Base-by-base conservation (phyloP, 2,329 filamentous ascomycete genomes). In the Xylariaceae sp. region DNA sequence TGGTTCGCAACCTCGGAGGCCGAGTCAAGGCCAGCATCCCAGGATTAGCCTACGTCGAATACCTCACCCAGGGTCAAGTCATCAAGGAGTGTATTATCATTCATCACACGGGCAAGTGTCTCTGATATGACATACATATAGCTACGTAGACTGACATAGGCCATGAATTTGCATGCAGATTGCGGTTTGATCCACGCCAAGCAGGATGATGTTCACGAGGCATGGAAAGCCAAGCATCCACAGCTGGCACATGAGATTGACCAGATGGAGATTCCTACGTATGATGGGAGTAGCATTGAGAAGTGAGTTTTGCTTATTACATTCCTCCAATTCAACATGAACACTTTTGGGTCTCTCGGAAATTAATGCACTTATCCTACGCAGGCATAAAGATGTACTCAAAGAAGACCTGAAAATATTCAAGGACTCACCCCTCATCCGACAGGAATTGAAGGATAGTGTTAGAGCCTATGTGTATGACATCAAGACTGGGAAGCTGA, bases 401-500 rank as follows among this genome's bases (percentile, higher is more conserved):
- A n/a, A 12, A n/a, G n/a, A 24, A 36, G 46, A 37, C 33, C 2
- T 37, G 4, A 23, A 49, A 28, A 3, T 17, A 11, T 26, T 49
- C 12, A 37, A 36, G 19, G 31, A 36, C 7, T 49, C 31, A 19
- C 46, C 29, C 4, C 14, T 49, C 16, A 36, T 49, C 17, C 6
- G 46, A 49, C 29, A 49, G 46, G 29, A 49, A 24, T 16, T 49
- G n/a, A 36, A n/a, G 29, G 33, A 49, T 16, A 37, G 2, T 31
- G 29, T 49, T 6, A 49, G 37, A 14, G 46, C 14, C 5, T 49
- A 49, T 7, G 12, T 49, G 5, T 37, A 24, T 36, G 46, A 37
- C 11, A 49, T 49, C 29, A 49, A 49, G 46, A 37, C 28, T 28
- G 46, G 29, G 3, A 47, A 47, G 19, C 44, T 47, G 8, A 47